phyloP scores from a whole-genome alignment of 1,284 basidiomycete species.

The Ganoderma boninense region DNA sequence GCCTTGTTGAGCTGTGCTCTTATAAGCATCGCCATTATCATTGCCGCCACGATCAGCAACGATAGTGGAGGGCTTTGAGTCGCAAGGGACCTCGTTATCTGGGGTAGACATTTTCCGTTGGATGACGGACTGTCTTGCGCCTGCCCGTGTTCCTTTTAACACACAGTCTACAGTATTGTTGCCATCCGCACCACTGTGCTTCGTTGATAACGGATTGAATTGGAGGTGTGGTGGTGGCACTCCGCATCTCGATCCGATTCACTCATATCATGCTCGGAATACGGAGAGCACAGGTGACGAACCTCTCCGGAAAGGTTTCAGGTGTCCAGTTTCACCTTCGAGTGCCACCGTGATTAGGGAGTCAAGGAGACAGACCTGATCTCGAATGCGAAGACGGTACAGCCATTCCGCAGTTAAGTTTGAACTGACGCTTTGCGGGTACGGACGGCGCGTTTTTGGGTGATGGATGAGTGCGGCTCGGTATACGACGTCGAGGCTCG shows the following conservation, averaged over 20 bases:
- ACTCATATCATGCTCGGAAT: not conserved
- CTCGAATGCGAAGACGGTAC: not conserved
- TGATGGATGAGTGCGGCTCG: not conserved
- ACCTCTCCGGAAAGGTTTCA: not conserved
- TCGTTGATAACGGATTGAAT: not conserved
- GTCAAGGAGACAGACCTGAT: not conserved
- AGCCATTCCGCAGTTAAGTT: not conserved
- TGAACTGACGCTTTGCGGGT: not conserved
- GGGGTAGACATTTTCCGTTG: not conserved
- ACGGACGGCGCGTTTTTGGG: not conserved
- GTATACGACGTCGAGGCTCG: not conserved
- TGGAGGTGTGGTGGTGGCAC: not conserved
- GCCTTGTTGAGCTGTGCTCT: not conserved
- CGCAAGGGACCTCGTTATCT: not conserved
- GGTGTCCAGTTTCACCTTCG: not conserved
- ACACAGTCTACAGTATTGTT: not conserved
- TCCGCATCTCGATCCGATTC: not conserved
- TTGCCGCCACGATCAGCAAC: not conserved
- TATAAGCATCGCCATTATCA: not conserved
- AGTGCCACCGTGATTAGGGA: not conserved
- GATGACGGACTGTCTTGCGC: not conserved
- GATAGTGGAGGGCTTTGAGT: not conserved
- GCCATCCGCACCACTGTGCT: not conserved
- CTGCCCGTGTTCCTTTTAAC: not conserved
- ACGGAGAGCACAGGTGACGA: not conserved